Percentiles rank a stretch among this genome's conserved stretches.
Evolutionary conservation across 441 rosid species (phyloP).

Genomic region (Populus tomentosa): DNA sequence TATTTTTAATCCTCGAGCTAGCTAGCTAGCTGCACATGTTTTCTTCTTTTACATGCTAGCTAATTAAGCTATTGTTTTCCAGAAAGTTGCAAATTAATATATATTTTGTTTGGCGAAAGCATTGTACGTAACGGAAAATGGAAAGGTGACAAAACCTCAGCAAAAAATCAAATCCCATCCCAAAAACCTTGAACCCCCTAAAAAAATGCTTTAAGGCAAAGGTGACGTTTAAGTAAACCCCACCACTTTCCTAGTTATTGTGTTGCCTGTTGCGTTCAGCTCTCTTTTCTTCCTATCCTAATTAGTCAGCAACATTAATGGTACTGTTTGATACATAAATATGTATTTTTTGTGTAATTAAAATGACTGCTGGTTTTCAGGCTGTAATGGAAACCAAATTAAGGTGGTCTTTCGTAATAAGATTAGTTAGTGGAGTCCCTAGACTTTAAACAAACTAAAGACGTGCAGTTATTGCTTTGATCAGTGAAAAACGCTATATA

Average conservation of each 20-base stretch:
- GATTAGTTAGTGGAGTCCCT: conserved; percentile 61
- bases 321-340: background rate
- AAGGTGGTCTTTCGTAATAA: background rate
- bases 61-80: background rate
- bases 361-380: background rate
- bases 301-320: background rate
- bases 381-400: background rate
- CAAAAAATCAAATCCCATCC: background rate
- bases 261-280: conserved; percentile 3
- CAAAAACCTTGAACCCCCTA: background rate
- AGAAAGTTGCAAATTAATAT: background rate
- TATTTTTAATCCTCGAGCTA: background rate
- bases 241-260: conserved; percentile 1
- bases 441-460: conserved; percentile 26
- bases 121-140: background rate
- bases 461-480: conserved; percentile 23
- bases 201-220: background rate
- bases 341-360: background rate
- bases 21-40: too few species aligned
- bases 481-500: conserved; percentile 26
- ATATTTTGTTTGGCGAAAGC: background rate
- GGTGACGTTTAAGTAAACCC: conserved; percentile 20
- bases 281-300: background rate
- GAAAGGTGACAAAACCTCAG: background rate
- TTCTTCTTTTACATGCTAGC: too few species aligned